Percentiles rank a stretch among this genome's conserved stretches.
Evolutionary conservation across 2,329 filamentous ascomycete genomes (phyloP).

Genomic region (Ophiostoma sp.): DNA sequence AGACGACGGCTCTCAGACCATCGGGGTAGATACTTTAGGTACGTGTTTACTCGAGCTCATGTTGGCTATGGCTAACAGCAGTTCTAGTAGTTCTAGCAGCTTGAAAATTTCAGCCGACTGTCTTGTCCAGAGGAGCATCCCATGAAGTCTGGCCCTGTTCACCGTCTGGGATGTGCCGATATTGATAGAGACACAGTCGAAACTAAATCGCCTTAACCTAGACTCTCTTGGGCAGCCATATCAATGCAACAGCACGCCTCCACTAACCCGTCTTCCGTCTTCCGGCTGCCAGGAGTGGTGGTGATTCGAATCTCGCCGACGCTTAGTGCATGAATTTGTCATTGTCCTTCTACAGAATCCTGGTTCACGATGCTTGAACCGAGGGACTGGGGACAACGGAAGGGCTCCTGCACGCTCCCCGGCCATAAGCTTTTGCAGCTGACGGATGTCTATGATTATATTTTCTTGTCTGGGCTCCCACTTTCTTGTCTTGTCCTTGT

Average conservation of each 20-base stretch:
- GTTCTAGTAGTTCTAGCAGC: not conserved
- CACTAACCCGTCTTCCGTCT: not conserved
- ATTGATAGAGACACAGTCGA: not conserved
- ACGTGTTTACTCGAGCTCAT: too few species aligned
- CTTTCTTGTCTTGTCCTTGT: constrained; percentile 25
- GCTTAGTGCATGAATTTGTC: not conserved
- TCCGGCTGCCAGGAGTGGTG: not conserved
- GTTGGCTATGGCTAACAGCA: too few species aligned
- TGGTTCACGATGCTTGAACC: constrained; percentile 6
- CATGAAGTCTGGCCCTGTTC: not conserved
- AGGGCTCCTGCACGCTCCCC: constrained; percentile 4
- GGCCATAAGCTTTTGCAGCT: not conserved
- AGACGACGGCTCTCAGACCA: too few species aligned
- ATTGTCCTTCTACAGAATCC: not conserved
- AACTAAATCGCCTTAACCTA: not conserved
- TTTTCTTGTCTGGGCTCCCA: constrained; percentile 14
- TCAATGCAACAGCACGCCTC: not conserved
- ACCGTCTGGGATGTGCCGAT: not conserved
- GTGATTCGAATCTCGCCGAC: not conserved
- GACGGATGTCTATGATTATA: not conserved
- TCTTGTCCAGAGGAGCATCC: too few species aligned
- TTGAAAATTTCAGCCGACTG: not conserved
- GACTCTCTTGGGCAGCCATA: not conserved
- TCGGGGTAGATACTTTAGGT: too few species aligned
- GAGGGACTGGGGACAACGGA: constrained; percentile 1